phyloP scores from a whole-genome alignment of 495 filamentous ascomycete genomes.

The Aspergillus hancockii region DNA sequence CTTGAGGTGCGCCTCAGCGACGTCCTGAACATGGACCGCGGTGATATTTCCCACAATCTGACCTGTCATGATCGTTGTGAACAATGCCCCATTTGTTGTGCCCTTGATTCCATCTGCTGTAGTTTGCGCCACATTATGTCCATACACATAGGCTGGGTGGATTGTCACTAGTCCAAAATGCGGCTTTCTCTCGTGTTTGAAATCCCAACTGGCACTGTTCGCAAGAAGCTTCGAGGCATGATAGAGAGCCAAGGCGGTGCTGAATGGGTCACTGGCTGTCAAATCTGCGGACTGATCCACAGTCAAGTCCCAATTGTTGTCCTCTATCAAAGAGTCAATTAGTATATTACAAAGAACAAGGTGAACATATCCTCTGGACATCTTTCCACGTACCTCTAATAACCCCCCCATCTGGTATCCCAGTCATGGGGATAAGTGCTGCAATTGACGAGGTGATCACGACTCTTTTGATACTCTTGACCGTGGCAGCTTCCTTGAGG shows the following conservation, averaged over 20 bases:
- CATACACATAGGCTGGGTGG: constrained; percentile 33
- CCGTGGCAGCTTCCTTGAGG: constrained; percentile 30
- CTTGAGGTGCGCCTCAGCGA: constrained; percentile 37
- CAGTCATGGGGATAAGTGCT: constrained; percentile 29
- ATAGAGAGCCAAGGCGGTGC: not conserved
- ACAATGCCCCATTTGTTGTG: constrained; percentile 26
- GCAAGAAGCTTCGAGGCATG: not conserved
- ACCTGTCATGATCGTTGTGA: constrained; percentile 20
- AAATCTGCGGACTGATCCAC: constrained; percentile 27
- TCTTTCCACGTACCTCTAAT: constrained; percentile 24
- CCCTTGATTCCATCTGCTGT: constrained; percentile 21
- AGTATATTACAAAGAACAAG: not conserved
- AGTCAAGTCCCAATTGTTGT: constrained; percentile 32
- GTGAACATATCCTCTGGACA: not conserved
- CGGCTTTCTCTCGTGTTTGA: not conserved
- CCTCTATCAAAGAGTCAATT: constrained; percentile 17
- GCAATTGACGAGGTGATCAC: constrained; percentile 39
- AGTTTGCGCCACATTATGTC: constrained; percentile 28
- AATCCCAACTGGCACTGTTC: not conserved
- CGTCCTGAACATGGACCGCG: constrained; percentile 41
- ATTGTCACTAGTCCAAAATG: constrained; percentile 23
- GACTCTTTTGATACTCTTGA: constrained; percentile 34
- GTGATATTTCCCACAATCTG: constrained; percentile 9
- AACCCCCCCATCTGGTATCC: constrained; percentile 24
- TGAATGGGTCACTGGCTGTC: not conserved